Percentiles rank a stretch among this genome's conserved stretches.
These are phyloP conservation scores for Ophiocordyceps unilateralis DNA, from an alignment of 2,329 filamentous ascomycete genomes.

Conservation along the genomic window DNA sequence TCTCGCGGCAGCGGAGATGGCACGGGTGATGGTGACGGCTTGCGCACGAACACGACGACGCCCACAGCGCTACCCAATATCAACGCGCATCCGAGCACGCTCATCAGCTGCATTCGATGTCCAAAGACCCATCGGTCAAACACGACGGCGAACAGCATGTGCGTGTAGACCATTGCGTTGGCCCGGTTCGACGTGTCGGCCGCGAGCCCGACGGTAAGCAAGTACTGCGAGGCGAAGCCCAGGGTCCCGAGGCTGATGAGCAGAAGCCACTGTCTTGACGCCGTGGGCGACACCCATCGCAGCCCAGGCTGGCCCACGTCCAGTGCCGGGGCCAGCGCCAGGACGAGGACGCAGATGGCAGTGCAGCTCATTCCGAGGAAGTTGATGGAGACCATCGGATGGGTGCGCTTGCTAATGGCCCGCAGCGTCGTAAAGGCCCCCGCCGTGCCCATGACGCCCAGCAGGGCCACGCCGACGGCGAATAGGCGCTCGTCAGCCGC, in stretches of 20 bases:
- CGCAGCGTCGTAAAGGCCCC: conserved; percentile 60
- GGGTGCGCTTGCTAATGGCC: conserved; percentile 62
- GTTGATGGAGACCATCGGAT: conserved; percentile 71
- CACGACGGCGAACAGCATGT: conserved; percentile 36
- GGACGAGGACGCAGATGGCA: conserved; percentile 44
- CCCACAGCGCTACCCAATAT: conserved; percentile 36
- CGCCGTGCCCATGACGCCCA: conserved; percentile 63
- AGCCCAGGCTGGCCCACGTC: conserved; percentile 27
- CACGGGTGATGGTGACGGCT: conserved; percentile 12
- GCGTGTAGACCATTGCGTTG: conserved; percentile 39
- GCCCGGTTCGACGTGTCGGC: conserved; percentile 48
- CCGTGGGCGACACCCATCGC: conserved; percentile 22
- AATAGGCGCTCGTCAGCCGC: conserved; percentile 48
- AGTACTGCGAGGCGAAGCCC: conserved; percentile 73
- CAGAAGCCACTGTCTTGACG: conserved; percentile 43
- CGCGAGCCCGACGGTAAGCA: conserved; percentile 61
- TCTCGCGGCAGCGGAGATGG: conserved; percentile 8
- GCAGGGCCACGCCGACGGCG: conserved; percentile 53
- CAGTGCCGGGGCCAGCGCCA: conserved; percentile 32
- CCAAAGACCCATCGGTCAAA: conserved; percentile 37
- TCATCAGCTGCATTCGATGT: conserved; percentile 29
- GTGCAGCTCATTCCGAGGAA: conserved; percentile 63
- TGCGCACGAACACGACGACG: conserved; percentile 28
- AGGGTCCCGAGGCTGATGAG: conserved; percentile 51
- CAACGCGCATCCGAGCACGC: conserved; percentile 30